Evolutionary conservation across 306 rosid species (phyloP), one percentile per base, ranked within the genome.

Genomic region (Cucumis melo): DNA sequence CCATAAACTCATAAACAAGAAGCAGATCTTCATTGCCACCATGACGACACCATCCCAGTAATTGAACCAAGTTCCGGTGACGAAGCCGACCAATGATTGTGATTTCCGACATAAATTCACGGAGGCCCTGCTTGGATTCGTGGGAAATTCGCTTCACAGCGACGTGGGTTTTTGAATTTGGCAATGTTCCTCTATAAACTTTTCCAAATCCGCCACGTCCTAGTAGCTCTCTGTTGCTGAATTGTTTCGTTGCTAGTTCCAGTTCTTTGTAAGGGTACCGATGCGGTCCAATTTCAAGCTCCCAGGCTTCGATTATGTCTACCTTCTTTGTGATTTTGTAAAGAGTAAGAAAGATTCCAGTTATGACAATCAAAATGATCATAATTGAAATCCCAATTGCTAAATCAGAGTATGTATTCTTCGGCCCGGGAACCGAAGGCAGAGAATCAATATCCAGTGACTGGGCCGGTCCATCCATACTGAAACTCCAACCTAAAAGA

Each of bases 401-500:
- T 44, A 44, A 10, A 44, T 44, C 15, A 44, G 50, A 44, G 50
- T 44, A 44, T 10, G 50, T 44, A 1, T 44, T 44, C 50, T 44
- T 83, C 7, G 88, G 89, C 10, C 78, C 77, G 8, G 92, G 92
- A 79, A 86, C 87, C 1, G 82, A 55, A 20, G 96, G 91, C 8
- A 89, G 88, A 76, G 89, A 79, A 59, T 83, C 55, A 32, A 90
- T 80, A 80, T 84, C 81, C 64, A 92, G 88, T 8, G 80, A 62
- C 23, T 79, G 87, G 67, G 97, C 77, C 56, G 83, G 81, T n/a
- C 91, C 93, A 60, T 85, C 83, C 36, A 87, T 79, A 66, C 80
- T 86, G 46, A 92, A 92, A 86, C 97, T 92, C 97, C 96, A 92
- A 12, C 97, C 97, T 72, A 88, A 73, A 1, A 92, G 2, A 75